Evolutionary conservation across 139 green algal species (phyloP).

Genomic region (Medakamo hakoo): DNA sequence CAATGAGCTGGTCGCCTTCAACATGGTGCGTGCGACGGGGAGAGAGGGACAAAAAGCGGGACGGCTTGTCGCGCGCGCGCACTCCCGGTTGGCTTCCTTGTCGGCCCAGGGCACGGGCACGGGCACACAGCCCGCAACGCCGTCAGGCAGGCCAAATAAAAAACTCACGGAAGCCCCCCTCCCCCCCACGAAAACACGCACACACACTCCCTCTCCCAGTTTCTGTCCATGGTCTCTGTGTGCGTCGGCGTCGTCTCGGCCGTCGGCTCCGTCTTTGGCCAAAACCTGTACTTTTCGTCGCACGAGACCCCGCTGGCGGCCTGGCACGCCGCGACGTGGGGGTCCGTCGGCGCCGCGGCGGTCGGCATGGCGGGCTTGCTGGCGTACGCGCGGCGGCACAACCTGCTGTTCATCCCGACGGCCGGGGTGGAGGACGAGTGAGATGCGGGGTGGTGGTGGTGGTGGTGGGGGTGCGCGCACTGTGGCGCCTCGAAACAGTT

Average conservation of each 20-base stretch:
- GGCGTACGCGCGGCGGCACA: neutral
- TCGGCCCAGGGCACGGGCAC: no score
- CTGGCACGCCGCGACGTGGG: neutral
- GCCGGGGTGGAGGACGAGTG: no score
- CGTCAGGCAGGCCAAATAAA: no score
- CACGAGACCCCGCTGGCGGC: neutral
- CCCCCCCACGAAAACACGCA: no score
- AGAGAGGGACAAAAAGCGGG: no score
- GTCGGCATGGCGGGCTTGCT: neutral
- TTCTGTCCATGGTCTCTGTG: constrained; percentile 12
- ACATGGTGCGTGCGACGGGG: no score
- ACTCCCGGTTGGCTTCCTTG: no score
- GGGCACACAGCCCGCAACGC: no score
- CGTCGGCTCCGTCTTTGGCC: constrained; percentile 8
- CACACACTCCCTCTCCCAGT: neutral
- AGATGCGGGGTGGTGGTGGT: neutral
- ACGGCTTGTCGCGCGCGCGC: neutral
- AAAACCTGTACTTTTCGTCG: constrained; percentile 10
- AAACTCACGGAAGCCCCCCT: no score
- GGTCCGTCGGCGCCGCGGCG: neutral
- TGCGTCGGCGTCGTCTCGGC: constrained; percentile 6
- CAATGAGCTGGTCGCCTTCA: constrained; percentile 16
- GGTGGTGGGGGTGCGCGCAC: neutral
- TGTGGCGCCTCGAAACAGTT: neutral
- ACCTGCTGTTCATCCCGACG: neutral